Evolutionary conservation across 2,329 filamentous ascomycete species (phyloP), one percentile per base, ranked within the genome.

Genomic region (Fusarium aywerte): DNA sequence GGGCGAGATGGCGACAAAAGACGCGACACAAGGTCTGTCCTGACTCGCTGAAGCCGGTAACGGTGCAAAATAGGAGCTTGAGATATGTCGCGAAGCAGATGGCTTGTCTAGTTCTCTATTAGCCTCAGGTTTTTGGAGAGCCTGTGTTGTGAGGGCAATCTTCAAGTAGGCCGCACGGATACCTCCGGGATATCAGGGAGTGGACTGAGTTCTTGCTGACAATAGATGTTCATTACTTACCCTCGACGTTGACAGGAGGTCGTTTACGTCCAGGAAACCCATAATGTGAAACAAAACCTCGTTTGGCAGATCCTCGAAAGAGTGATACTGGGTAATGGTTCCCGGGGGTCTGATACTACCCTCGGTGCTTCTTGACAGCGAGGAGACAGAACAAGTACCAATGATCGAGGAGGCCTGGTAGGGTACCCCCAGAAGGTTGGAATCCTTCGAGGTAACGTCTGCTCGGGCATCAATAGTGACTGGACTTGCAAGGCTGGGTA

Each of bases 11-110:
- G 83, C 7, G 84, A 85, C 9, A 80, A 79, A 12, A 92, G 81
- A 31, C 87, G 80, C 16, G 84, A 83, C 6, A 84, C 81, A 5
- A 92, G 83, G 5, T 81, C 76, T 32, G 79, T 70, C 33, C 87
- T 85, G 33, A 82, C 85, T 65, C 80, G 83, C 48, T 84, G 87
- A 20, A 91, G 84, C 44, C 90, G 89, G 66, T 84, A 81, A 52
- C 80, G 80, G 74, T 91, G 90, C 16, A 92, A 80, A 54, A 91
- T 81, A n/a, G 89, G 90, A 39, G 89, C 83, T 40, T 87, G 81
- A 23, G 87, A 88, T 47, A 92, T 82, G 40, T 77, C 75, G 66
- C 89, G 87, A 50, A 92, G 82, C 61, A 84, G 84, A 73, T 85
- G 89, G 62, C 82, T 89, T 36, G 85, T 85, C 88, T 90, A 47